These are phyloP conservation scores for Thraustochytrium sp. DNA, from an alignment of 352 stramenopile species.

Conservation along the genomic window DNA sequence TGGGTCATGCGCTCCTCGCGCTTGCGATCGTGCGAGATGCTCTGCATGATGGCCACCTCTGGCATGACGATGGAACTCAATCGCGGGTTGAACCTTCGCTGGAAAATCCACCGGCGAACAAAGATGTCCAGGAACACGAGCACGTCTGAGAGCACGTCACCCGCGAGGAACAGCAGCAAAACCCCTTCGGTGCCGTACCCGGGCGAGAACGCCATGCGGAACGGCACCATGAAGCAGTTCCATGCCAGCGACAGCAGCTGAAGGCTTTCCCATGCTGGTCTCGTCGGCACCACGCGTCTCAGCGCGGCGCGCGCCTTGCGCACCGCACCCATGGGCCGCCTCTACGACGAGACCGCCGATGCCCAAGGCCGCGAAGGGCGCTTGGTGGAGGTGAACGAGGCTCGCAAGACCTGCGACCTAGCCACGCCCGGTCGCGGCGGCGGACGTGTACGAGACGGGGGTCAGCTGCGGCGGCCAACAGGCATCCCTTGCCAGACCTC, in stretches of 20 bases:
- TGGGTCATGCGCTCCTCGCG: background rate
- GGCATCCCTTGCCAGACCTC: too few relatives aligned
- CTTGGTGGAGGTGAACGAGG: too few relatives aligned
- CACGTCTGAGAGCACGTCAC: background rate
- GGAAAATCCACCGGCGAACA: background rate
- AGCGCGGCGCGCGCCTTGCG: too few relatives aligned
- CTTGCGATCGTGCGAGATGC: background rate
- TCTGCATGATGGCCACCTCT: background rate
- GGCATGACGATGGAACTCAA: constrained; percentile 36
- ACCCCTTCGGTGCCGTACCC: background rate
- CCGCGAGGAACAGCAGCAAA: background rate
- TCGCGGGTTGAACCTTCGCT: background rate
- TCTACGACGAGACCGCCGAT: too few relatives aligned
- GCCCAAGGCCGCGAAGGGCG: too few relatives aligned
- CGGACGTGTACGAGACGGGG: too few relatives aligned
- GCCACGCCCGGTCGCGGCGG: too few relatives aligned
- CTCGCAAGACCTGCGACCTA: too few relatives aligned
- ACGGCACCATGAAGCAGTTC: constrained; percentile 31
- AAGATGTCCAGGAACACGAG: background rate
- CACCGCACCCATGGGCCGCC: too few relatives aligned
- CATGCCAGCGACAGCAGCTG: constrained; percentile 9
- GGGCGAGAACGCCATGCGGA: background rate
- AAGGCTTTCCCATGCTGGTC: background rate
- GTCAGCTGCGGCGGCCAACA: too few relatives aligned
- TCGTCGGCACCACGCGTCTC: background rate